Evolutionary conservation across 1,284 basidiomycete genomes (phyloP), one percentile per base, ranked within the genome.

Genomic region (Ceratobasidium sp.): DNA sequence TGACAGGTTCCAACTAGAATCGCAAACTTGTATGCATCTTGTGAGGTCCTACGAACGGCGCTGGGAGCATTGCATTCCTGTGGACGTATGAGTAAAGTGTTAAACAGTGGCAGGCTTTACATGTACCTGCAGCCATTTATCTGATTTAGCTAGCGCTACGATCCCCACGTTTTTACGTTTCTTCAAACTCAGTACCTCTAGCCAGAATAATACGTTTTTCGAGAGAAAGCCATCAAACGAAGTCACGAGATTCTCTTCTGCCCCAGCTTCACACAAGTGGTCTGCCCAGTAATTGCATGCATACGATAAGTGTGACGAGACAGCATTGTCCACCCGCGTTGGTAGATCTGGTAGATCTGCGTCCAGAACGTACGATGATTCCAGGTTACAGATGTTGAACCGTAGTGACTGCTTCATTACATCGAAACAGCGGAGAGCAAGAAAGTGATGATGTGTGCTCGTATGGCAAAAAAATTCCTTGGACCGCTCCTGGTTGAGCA

Each of bases 171-270:
- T 38, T 12, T 69, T 23, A 35, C 64, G 59, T 2, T 57, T 44
- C n/a, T 57, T 54, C 16, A 79, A 33, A 38, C 68, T 79, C 38
- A 79, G 33, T 12, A 57, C 57, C 52, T 79, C 78, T 18, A 79
- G 38, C 78, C 78, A 79, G 38, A 55, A 59, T 10, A 79, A 41
- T 16, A 79, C 44, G 18, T 38, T 54, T 14, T 50, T 27, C 3
- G 33, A 54, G 30, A 74, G 65, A 57, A 79, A 76, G 4, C 50
- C 46, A 1, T 52, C 46, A 5, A 74, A 46, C 5, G 38, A 8
- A 16, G 6, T 8, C 3, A 16, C 7, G 20, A 50, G 12, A 3
- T 35, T 30, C 3, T 12, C 59, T n/a, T 4, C 18, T 4, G 57
- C 12, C 7, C 33, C 41, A 20, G 50, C 33, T 30, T 62, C 35